Conservation (phyloP, 2,329 filamentous ascomycete species). For the Aspergillus sp. region DNA sequence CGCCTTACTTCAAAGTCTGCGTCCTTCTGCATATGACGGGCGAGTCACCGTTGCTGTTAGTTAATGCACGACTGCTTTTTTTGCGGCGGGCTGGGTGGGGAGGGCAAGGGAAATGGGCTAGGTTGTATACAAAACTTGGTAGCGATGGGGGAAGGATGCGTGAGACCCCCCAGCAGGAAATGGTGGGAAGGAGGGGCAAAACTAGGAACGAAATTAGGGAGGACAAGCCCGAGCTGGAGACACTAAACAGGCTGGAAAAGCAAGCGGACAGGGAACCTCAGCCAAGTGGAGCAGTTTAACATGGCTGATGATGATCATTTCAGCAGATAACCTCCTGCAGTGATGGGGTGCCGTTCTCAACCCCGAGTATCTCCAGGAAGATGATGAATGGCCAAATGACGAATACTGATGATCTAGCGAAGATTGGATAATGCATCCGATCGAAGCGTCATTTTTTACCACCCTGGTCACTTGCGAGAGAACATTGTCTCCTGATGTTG, state of each 20-base stretch:
- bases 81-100: not conserved
- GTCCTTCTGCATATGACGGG: not conserved
- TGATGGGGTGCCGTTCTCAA: not conserved
- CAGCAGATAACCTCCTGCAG: not conserved
- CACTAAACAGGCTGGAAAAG: not conserved
- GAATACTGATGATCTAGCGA: too few relatives aligned
- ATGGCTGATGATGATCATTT: not conserved
- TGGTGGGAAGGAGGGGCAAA: not conserved
- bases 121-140: not conserved
- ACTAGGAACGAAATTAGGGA: not conserved
- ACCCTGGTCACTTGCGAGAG: not conserved
- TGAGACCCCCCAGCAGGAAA: not conserved
- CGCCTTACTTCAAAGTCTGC: not conserved
- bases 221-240: not conserved
- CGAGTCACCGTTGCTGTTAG: conserved; percentile 1
- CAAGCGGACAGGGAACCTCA: not conserved
- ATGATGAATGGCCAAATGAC: not conserved
- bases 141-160: not conserved
- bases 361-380: not conserved
- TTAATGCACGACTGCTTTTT: not conserved
- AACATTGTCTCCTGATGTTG: not conserved
- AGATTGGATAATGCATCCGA: not conserved
- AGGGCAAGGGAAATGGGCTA: not conserved
- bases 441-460: not conserved
- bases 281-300: not conserved